Base-by-base conservation (phyloP, 2,329 filamentous ascomycete genomes). In the Verticillium nubilum region DNA sequence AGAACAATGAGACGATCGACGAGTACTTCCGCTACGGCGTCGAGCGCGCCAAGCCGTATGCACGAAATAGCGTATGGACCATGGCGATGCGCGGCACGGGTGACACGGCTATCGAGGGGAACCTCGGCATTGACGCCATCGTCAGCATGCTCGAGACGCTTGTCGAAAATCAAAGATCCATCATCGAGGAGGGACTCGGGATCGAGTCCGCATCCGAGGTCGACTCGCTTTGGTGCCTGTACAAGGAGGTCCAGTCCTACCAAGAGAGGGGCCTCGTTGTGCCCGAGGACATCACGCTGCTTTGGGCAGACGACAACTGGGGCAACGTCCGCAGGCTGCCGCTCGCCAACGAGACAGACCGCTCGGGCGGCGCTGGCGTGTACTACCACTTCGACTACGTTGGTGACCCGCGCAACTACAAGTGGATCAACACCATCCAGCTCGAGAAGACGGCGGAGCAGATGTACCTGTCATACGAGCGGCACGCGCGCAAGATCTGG, bases 221-320 rank as follows among this genome's bases (percentile, higher is more conserved):
- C 0, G 87, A 88, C 5, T 87, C 90, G 70, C 80, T 87, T 73
- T 90, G 88, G 87, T 89, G 86, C 65, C 73, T 91, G 62, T 91
- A 91, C 73, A 90, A 90, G 68, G 88, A 91, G 68, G 87, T 91
- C 2, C 86, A 88, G 72, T 82, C 83, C 6, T 90, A 91, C 69
- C 84, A 87, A 60, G 83, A 87, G 60, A 77, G 82, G 17, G 87
- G 87, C 1, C 78, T 90, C 4, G 58, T 61, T 2, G 75, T 78
- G 2, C 86, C 87, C 0, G 86, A 90, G 37, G 82, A 88, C 66
- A 82, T 90, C 28, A 90, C 85, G 1, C 75, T 90, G 26, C 76
- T 90, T 4, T 90, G 86, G 82, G 80, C 86, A 0, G 87, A 90
- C 68, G 87, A 90, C 72, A 90, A 89, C 72, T 88, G 79, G 77